Percentiles rank a stretch among this genome's conserved stretches.
phyloP scores from a whole-genome alignment of 2,329 filamentous ascomycete genomes.

The Amauroascus verrucosus region DNA sequence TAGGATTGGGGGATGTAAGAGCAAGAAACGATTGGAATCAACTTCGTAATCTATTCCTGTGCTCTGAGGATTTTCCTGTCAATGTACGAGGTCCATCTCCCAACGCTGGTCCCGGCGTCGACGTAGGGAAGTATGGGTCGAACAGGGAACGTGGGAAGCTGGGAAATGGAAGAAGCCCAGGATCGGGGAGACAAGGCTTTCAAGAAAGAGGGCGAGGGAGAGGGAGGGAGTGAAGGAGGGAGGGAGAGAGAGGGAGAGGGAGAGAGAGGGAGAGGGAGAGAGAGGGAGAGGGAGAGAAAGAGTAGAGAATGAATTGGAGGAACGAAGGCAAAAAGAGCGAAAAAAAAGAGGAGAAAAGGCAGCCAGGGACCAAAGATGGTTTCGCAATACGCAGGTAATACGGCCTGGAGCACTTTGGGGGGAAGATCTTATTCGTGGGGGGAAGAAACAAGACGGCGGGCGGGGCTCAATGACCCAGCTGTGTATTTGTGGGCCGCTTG shows the following conservation, averaged over 20 bases:
- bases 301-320: not conserved
- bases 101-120: not conserved
- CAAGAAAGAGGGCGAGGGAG: not conserved
- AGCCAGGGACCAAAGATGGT: not conserved
- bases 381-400: conserved; percentile 9
- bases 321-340: not conserved
- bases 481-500: not conserved
- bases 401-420: conserved; percentile 1
- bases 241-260: not conserved
- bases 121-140: not conserved
- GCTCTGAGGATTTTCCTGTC: not conserved
- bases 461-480: conserved; percentile 1
- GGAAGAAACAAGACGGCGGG: not conserved
- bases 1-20: conserved; percentile 2
- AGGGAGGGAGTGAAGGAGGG: not conserved
- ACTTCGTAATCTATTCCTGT: not conserved
- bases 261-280: conserved; percentile 4
- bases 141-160: not conserved
- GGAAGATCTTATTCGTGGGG: conserved; percentile 6
- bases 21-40: not conserved
- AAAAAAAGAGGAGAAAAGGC: conserved; percentile 8
- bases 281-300: conserved; percentile 4
- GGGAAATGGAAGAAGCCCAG: not conserved
- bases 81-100: conserved; percentile 4
- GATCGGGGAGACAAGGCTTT: not conserved